A percentile compares a stretch with the other conserved stretches of the same genome.
phyloP scores from a whole-genome alignment of 331 rosid genomes.

The Saraca asoca region DNA sequence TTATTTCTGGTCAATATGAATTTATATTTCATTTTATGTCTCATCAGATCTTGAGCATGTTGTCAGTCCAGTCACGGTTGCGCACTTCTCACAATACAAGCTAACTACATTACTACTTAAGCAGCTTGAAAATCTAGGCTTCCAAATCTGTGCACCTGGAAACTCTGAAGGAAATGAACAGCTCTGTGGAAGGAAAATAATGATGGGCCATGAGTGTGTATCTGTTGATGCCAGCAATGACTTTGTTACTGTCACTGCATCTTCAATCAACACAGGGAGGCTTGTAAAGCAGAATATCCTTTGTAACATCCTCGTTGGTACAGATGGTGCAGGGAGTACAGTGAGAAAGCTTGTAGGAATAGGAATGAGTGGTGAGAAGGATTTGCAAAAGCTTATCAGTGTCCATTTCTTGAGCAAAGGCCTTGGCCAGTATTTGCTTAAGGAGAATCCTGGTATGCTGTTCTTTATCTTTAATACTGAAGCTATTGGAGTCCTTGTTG shows the following conservation, averaged over 20 bases:
- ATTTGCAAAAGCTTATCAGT: slow-evolving; percentile 86
- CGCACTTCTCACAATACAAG: slow-evolving; percentile 92
- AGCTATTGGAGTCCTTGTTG: slow-evolving; percentile 95
- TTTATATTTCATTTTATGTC: slow-evolving; percentile 37
- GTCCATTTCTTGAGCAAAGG: slow-evolving; percentile 82
- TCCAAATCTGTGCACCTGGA: slow-evolving; percentile 50
- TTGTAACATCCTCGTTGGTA: slow-evolving; percentile 70
- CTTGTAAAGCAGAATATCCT: slow-evolving; percentile 51
- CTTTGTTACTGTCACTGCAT: slow-evolving; percentile 55
- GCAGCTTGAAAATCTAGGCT: slow-evolving; percentile 64
- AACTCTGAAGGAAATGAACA: slow-evolving; percentile 42
- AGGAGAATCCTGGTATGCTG: slow-evolving; percentile 91
- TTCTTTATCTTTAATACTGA: slow-evolving; percentile 84
- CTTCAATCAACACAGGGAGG: slow-evolving; percentile 59
- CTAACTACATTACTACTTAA: slow-evolving; percentile 58
- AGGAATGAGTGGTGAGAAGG: slow-evolving; percentile 79
- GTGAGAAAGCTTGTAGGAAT: slow-evolving; percentile 78
- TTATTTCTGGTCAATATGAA: slow-evolving; percentile 31
- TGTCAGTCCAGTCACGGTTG: slow-evolving; percentile 81
- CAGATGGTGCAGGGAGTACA: slow-evolving; percentile 90
- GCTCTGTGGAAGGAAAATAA: slow-evolving; percentile 51
- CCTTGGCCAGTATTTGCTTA: slow-evolving; percentile 80
- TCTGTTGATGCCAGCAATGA: slow-evolving; percentile 55
- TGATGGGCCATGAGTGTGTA: slow-evolving; percentile 83
- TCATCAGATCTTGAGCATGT: slow-evolving; percentile 76